A percentile compares a stretch with the other conserved stretches of the same genome.
Evolutionary conservation across 2,329 filamentous ascomycete species (phyloP).

Genomic region (Ilyonectria robusta): DNA sequence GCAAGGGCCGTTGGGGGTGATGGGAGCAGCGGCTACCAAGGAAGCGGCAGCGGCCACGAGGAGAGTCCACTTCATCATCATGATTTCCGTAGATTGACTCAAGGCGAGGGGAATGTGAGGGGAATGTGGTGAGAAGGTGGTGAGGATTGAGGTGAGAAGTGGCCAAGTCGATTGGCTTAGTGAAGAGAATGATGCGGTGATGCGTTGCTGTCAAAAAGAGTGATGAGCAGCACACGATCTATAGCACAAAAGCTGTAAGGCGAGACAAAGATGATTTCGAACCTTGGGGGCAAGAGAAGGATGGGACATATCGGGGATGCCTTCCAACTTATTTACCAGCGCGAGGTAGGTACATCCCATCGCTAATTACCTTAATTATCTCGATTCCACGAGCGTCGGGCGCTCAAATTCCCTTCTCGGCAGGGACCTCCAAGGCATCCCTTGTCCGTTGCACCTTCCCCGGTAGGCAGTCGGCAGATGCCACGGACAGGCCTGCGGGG

Average conservation of each 20-base stretch:
- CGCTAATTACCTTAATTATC: neutral
- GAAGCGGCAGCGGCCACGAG: constrained; percentile 37
- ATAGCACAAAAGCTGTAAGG: neutral
- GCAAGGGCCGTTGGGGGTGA: constrained; percentile 54
- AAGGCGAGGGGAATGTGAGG: neutral
- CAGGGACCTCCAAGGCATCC: neutral
- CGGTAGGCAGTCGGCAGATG: constrained; percentile 18
- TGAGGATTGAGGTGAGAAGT: neutral
- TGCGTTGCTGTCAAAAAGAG: constrained; percentile 19
- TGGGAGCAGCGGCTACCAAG: constrained; percentile 44
- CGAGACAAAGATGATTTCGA: constrained; percentile 3
- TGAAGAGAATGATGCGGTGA: neutral
- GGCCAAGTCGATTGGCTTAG: neutral
- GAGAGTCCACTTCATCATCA: constrained; percentile 43
- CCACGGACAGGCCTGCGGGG: constrained; percentile 18
- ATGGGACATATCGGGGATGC: neutral
- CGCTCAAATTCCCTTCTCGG: neutral
- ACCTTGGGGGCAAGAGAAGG: neutral
- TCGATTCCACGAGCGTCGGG: neutral
- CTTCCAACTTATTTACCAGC: constrained; percentile 22
- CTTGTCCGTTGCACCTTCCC: constrained; percentile 14
- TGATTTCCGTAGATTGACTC: neutral
- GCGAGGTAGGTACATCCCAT: neutral
- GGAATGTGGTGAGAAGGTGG: neutral
- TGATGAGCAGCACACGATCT: constrained; percentile 13